Base-by-base conservation (phyloP, 2,329 filamentous ascomycete species). In the Malbranchea cinnamomea region DNA sequence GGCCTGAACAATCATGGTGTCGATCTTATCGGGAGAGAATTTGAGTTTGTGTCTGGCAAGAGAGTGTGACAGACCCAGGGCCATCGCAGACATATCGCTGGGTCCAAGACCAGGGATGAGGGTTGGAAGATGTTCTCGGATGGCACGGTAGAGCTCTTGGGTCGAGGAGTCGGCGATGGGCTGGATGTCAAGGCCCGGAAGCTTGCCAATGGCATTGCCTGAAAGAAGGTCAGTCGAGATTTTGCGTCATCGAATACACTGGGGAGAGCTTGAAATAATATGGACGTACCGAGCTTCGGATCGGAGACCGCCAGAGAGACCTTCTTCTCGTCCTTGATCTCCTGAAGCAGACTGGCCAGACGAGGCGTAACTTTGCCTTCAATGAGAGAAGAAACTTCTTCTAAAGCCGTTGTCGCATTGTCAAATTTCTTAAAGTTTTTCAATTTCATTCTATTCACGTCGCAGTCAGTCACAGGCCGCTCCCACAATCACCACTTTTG, bases 391-490 rank as follows among this genome's bases (percentile, higher is more conserved):
- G 82, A 75, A 46, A 85, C 82, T 65, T 98, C 87, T 56, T 92
- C 80, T 36, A 98, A 68, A 41, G 89, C 89, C 41, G 75, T 76
- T 40, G 81, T 76, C 39, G 89, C 85, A 58, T 82, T 93, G 54
- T 93, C 83, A 61, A 94, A 98, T 66, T 95, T 95, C 59, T 81
- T 68, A 60, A 98, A 95, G 57, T 87, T 78, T 70, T 95, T 95
- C 54, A 95, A 68, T 63, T 93, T 94, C 48, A 98, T 63, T 59
- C 79, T 87, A 39, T 28, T 32, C 5, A 32, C 15, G 15, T n/a
- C n/a, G n/a, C n/a, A n/a, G n/a, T n/a, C n/a, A n/a, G n/a, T n/a
- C n/a, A n/a, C n/a, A n/a, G n/a, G n/a, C n/a, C n/a, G n/a, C n/a
- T n/a, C n/a, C n/a, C n/a, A n/a, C n/a, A n/a, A 28, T 19, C 19